Percentiles rank a stretch among this genome's conserved stretches.
These are phyloP conservation scores for Chalara sp. DNA, from an alignment of 2,329 filamentous ascomycete genomes.

Conservation along the genomic window DNA sequence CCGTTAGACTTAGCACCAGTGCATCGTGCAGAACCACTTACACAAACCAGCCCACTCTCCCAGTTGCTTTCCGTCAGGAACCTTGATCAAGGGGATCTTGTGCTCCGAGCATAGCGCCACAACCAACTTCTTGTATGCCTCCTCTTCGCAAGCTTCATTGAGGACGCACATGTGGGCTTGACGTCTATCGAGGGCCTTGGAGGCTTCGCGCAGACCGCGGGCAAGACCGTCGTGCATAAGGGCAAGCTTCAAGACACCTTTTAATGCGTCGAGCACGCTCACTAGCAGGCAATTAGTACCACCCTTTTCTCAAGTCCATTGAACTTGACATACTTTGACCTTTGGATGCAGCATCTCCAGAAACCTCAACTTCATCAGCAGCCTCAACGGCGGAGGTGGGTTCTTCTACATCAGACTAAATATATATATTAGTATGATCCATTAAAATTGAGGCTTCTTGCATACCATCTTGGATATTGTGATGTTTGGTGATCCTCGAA, in stretches of 20 bases:
- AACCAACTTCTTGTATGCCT: constrained; percentile 99
- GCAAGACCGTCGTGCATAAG: constrained; percentile 99
- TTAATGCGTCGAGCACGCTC: constrained; percentile 96
- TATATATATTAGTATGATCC: not conserved
- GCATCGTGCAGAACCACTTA: constrained; percentile 48
- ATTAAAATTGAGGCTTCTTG: too few species aligned
- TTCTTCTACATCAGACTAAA: constrained; percentile 99
- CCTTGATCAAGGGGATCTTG: constrained; percentile 99
- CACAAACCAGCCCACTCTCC: constrained; percentile 99
- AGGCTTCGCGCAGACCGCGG: constrained; percentile 94
- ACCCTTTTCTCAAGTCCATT: not conserved
- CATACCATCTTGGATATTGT: constrained; percentile 11
- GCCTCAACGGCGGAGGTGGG: constrained; percentile 80
- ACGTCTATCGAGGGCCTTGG: constrained; percentile 96
- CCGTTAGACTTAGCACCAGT: constrained; percentile 6
- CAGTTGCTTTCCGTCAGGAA: constrained; percentile 98
- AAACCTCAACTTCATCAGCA: constrained; percentile 88
- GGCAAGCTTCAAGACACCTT: constrained; percentile 96
- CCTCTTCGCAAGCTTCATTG: constrained; percentile 99
- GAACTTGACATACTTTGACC: constrained; percentile 54
- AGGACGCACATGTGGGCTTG: constrained; percentile 99
- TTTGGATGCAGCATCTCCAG: constrained; percentile 77
- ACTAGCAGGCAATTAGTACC: constrained; percentile 36
- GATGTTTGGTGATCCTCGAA: not conserved
- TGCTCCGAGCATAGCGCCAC: constrained; percentile 98